Evolutionary conservation across 495 filamentous ascomycete genomes (phyloP).

Genomic region (Xylaria telfairii): DNA sequence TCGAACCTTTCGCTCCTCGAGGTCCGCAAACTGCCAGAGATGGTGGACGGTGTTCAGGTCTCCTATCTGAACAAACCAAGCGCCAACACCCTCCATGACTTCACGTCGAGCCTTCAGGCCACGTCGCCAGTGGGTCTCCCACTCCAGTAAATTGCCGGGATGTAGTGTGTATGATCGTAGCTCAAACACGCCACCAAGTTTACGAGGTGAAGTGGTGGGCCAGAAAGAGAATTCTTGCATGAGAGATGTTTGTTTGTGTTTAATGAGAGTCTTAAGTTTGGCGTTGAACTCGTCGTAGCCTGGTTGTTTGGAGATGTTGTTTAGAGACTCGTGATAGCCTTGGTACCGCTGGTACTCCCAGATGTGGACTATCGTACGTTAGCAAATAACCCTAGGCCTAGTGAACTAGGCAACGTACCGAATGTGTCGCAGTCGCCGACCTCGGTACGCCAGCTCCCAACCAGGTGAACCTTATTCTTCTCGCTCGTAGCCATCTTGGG

Average conservation of each 20-base stretch:
- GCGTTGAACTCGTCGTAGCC: conserved; percentile 81
- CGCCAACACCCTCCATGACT: conserved; percentile 98
- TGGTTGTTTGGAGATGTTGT: conserved; percentile 79
- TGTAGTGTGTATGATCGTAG: conserved; percentile 96
- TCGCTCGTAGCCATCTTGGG: conserved; percentile 79
- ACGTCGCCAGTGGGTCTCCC: conserved; percentile 98
- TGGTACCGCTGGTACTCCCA: conserved; percentile 99
- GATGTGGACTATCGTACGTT: conserved; percentile 76
- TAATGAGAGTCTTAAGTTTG: conserved; percentile 81
- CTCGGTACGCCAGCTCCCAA: conserved; percentile 98
- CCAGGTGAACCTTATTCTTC: conserved; percentile 92
- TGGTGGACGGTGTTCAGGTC: conserved; percentile 98
- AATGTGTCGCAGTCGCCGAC: conserved; percentile 98
- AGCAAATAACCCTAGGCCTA: not conserved
- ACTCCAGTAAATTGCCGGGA: conserved; percentile 93
- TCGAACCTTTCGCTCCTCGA: conserved; percentile 90
- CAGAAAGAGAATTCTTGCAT: conserved; percentile 99
- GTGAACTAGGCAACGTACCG: conserved; percentile 62
- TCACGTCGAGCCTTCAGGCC: conserved; percentile 88
- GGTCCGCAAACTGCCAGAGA: conserved; percentile 96
- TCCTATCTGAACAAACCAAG: conserved; percentile 98
- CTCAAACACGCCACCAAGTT: conserved; percentile 93
- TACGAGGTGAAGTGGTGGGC: conserved; percentile 90
- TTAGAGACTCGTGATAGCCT: conserved; percentile 90
- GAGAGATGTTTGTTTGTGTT: conserved; percentile 81